Evolutionary conservation across 2,329 filamentous ascomycete genomes (phyloP), one percentile per base, ranked within the genome.

Genomic region (Bipolaris bicolor): DNA sequence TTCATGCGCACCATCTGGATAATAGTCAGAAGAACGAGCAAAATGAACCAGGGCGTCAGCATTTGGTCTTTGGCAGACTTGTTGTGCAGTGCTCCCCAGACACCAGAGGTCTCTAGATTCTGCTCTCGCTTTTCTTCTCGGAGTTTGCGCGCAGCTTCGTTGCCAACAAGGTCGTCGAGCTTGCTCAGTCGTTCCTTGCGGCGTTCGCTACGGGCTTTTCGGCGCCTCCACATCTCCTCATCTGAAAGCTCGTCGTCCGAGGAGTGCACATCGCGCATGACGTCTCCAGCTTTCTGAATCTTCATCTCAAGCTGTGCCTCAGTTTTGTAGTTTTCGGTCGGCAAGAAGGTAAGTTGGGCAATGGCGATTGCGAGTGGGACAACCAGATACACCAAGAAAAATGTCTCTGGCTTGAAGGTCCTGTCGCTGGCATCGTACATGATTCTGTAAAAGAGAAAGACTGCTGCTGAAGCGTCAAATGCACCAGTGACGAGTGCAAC

Each of bases 51-150:
- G 0, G 88, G 89, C 5, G 89, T 91, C 13, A 80, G 75, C 69
- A 96, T 89, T 78, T 97, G 92, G 66, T 90, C 80, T 40, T 82
- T 71, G 0, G 90, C 89, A 1, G 88, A 84, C 66, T 83, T 82
- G 55, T 87, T 87, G 73, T 97, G 92, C 79, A 96, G 84, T 22
- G 89, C 88, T 41, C 92, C 92, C 90, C 91, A 96, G 37, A 96
- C 90, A 11, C 90, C 91, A 26, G 87, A 90, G 3, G 83, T 83
- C 49, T 85, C 82, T 50, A 89, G 88, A 64, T 86, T 88, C 59
- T 84, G 81, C 72, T 90, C 88, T 73, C 92, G 88, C 53, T 73
- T 67, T 55, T 83, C 81, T 57, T 84, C 80, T 13, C 83, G 82
- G 55, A 90, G 86, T 64, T 86, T 83, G 58, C 87, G 84, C 44